Conservation (phyloP, 805 yeast genomes). For the Candida hungchunana region DNA sequence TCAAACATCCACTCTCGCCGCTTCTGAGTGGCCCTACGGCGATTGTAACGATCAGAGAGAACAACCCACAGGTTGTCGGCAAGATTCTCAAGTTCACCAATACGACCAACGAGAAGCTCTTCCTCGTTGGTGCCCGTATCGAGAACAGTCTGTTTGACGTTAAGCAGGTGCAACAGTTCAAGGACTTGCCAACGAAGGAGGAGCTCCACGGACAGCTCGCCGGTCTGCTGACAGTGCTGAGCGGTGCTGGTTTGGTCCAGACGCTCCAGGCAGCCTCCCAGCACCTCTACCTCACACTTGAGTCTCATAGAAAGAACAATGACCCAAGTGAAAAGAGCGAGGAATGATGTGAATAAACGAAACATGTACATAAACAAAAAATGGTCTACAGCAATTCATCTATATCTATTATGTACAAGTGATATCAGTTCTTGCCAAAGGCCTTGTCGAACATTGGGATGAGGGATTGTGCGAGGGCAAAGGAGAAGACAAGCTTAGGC, state of each 20-base stretch:
- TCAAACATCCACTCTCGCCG: constrained; percentile 63
- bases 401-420: too few species aligned
- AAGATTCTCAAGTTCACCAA: constrained; percentile 58
- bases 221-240: constrained; percentile 75
- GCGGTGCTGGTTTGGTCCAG: constrained; percentile 86
- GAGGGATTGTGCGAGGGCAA: constrained; percentile 94
- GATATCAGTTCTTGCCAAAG: too few species aligned
- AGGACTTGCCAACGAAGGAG: constrained; percentile 66
- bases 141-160: constrained; percentile 55
- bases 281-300: constrained; percentile 68
- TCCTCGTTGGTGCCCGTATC: constrained; percentile 81
- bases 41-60: constrained; percentile 58
- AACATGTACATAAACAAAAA: too few species aligned
- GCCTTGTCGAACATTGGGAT: constrained; percentile 91
- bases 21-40: constrained; percentile 86
- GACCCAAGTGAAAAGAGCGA: constrained; percentile 24
- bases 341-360: too few species aligned
- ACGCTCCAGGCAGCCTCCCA: constrained; percentile 72
- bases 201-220: constrained; percentile 78
- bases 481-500: constrained; percentile 96
- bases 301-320: constrained; percentile 49
- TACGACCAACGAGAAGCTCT: constrained; percentile 63
- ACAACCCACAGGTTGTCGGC: constrained; percentile 68
- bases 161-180: constrained; percentile 54
- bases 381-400: not conserved